These are phyloP conservation scores for Dioscorea alata DNA, from an alignment of 106 monocot genomes.

Conservation along the genomic window DNA sequence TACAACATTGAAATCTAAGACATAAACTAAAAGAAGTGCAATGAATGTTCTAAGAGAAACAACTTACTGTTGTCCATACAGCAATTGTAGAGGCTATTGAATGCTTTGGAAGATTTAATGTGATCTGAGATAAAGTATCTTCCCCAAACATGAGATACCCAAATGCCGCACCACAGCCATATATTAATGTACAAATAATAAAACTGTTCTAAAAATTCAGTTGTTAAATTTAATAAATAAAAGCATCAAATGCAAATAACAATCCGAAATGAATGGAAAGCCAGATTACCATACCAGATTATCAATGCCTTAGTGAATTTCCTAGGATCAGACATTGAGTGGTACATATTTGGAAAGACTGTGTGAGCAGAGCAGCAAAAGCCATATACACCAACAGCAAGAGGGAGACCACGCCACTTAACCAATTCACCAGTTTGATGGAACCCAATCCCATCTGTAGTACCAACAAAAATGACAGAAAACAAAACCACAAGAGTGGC, in stretches of 20 bases:
- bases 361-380: conserved; percentile 94
- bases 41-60: neutral
- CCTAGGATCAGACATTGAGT: conserved; percentile 81
- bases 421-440: conserved; percentile 51
- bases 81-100: conserved; percentile 63
- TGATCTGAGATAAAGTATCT: conserved; percentile 71
- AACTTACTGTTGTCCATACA: conserved; percentile 74
- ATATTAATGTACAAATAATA: conserved; percentile 64
- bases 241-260: no score
- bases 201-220: conserved; percentile 42
- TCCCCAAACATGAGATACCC: conserved; percentile 92
- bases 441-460: conserved; percentile 48
- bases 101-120: conserved; percentile 79
- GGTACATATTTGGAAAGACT: conserved; percentile 96
- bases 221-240: neutral
- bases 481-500: conserved; percentile 72
- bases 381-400: conserved; percentile 86
- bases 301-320: conserved; percentile 55
- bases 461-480: conserved; percentile 64
- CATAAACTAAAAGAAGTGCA: neutral
- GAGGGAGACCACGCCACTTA: conserved; percentile 77
- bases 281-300: conserved; percentile 30
- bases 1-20: conserved; percentile 2
- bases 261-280: no score
- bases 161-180: conserved; percentile 53